Conservation (phyloP, 2,329 filamentous ascomycete species). For the Aurifilum marmelostoma region DNA sequence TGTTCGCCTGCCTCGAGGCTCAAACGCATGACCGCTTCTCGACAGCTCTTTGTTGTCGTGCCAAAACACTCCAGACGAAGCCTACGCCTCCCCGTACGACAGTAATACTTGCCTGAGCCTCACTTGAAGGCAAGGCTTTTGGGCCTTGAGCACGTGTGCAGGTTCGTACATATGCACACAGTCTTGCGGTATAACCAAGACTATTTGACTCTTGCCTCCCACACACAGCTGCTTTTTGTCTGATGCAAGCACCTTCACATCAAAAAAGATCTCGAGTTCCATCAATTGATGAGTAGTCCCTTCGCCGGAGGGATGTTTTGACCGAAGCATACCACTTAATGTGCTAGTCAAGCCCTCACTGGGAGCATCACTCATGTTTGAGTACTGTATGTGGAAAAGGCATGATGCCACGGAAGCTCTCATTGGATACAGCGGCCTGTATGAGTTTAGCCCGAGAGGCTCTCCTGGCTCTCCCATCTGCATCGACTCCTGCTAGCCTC, state of each 20-base stretch:
- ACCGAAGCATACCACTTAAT: background rate
- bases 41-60: background rate
- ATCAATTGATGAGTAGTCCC: background rate
- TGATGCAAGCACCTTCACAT: background rate
- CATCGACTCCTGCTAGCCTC: background rate
- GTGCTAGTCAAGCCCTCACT: background rate
- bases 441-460: background rate
- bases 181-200: background rate
- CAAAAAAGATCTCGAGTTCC: background rate
- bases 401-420: background rate
- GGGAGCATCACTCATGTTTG: background rate
- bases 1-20: background rate
- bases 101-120: background rate
- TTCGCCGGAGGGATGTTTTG: background rate
- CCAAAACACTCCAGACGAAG: background rate
- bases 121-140: background rate
- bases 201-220: background rate
- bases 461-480: background rate
- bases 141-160: background rate
- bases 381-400: background rate
- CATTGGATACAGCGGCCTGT: background rate
- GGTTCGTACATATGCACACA: background rate
- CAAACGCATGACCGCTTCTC: background rate
- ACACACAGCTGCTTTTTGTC: background rate
- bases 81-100: background rate